Percentiles rank a stretch among this genome's conserved stretches.
Conservation (phyloP, 768 basidiomycete species). For the Hortiboletus campestris region DNA sequence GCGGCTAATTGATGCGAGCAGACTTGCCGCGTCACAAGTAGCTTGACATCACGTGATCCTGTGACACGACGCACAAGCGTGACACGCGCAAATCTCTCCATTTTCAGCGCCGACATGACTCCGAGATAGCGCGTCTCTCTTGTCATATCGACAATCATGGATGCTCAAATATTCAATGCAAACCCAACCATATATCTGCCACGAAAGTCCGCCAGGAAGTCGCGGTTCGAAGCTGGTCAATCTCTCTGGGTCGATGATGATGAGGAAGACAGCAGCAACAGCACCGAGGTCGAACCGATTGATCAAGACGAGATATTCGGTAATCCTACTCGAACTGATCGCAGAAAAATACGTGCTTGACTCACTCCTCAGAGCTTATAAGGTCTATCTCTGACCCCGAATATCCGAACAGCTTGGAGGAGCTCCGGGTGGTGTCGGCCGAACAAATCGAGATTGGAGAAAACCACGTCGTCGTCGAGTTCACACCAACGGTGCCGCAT, state of each 20-base stretch:
- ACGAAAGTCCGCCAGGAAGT: slow-evolving; percentile 45
- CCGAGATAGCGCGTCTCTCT: background rate
- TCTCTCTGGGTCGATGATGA: slow-evolving; percentile 63
- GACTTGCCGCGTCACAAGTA: slow-evolving; percentile 6
- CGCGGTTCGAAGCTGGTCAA: slow-evolving; percentile 38
- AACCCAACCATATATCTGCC: slow-evolving; percentile 80
- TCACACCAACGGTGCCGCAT: slow-evolving; percentile 97
- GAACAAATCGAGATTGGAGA: slow-evolving; percentile 68
- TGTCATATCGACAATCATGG: slow-evolving; percentile 36
- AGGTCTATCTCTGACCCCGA: slow-evolving; percentile 94
- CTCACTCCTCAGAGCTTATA: slow-evolving; percentile 67
- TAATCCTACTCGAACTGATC: slow-evolving; percentile 30
- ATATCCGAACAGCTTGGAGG: slow-evolving; percentile 90
- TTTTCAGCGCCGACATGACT: background rate
- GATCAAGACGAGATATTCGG: slow-evolving; percentile 94
- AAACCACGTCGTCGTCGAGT: slow-evolving; percentile 83
- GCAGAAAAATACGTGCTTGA: background rate
- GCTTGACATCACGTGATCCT: slow-evolving; percentile 16
- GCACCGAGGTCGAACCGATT: slow-evolving; percentile 59
- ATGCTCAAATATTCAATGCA: slow-evolving; percentile 73
- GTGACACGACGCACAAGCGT: slow-evolving; percentile 18
- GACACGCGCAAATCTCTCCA: slow-evolving; percentile 14
- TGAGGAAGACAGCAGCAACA: slow-evolving; percentile 36
- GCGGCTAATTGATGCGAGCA: slow-evolving; percentile 19
- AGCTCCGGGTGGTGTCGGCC: slow-evolving; percentile 90